phyloP scores from a whole-genome alignment of 2,329 filamentous ascomycete species.

The Tolypocladium paradoxum region DNA sequence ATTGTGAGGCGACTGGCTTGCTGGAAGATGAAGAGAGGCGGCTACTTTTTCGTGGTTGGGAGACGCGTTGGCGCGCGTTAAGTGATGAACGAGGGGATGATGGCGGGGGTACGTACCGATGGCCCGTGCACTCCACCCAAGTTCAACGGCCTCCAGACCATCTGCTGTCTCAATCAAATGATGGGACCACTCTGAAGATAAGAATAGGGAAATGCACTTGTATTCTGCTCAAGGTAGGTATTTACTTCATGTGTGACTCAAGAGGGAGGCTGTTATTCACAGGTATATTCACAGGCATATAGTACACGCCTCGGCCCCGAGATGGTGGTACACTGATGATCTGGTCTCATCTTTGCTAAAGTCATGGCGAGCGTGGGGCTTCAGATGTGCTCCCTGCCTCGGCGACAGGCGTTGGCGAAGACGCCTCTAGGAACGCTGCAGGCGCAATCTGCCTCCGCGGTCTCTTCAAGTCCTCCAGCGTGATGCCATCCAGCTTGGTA shows the following conservation, averaged over 20 bases:
- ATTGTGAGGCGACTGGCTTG: constrained; percentile 3
- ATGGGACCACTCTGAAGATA: neutral
- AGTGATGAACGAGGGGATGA: constrained; percentile 13
- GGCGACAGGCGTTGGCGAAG: constrained; percentile 20
- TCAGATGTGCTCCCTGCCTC: constrained; percentile 21
- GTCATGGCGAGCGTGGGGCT: constrained; percentile 15
- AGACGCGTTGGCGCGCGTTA: constrained; percentile 26
- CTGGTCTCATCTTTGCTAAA: constrained; percentile 3
- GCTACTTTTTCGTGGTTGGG: constrained; percentile 12
- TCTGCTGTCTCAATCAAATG: too few relatives aligned
- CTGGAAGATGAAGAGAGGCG: constrained; percentile 7
- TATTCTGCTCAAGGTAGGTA: neutral
- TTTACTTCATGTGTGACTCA: neutral
- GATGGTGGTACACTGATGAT: neutral
- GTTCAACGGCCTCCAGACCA: neutral
- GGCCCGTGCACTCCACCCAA: neutral
- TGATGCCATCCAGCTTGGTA: constrained; percentile 80
- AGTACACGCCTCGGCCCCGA: neutral
- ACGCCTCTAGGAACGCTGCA: constrained; percentile 21
- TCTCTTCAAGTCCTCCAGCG: constrained; percentile 71
- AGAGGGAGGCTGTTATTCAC: neutral
- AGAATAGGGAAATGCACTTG: too few relatives aligned
- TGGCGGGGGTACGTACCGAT: neutral
- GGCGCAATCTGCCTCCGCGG: constrained; percentile 58
- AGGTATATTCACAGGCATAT: neutral